These are phyloP conservation scores for Metarhizium album DNA, from an alignment of 2,329 filamentous ascomycete species.

Conservation along the genomic window DNA sequence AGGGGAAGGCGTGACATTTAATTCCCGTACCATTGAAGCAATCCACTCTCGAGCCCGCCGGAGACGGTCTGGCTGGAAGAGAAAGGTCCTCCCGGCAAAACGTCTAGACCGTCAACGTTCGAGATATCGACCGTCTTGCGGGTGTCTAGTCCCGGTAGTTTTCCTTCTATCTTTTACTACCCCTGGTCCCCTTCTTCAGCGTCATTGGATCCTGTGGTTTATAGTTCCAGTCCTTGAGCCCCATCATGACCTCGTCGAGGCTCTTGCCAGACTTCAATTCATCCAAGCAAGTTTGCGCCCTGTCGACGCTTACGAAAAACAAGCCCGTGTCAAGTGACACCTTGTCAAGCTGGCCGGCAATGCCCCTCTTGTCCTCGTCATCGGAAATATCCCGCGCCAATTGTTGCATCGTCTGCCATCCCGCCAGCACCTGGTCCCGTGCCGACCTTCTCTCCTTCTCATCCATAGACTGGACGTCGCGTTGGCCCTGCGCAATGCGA, in stretches of 20 bases:
- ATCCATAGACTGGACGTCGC: slow-evolving; percentile 28
- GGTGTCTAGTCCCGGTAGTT: too few species aligned
- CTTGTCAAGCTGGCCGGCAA: slow-evolving; percentile 24
- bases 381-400: slow-evolving; percentile 17
- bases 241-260: slow-evolving; percentile 14
- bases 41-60: slow-evolving; percentile 54
- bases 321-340: slow-evolving; percentile 16
- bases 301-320: slow-evolving; percentile 38
- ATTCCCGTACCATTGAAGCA: slow-evolving; percentile 35
- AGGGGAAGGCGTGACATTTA: too few species aligned
- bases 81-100: slow-evolving; percentile 36
- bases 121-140: too few species aligned
- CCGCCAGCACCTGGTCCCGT: slow-evolving; percentile 17
- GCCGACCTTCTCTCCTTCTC: slow-evolving; percentile 19
- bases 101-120: too few species aligned
- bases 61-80: slow-evolving; percentile 48
- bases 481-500: slow-evolving; percentile 47
- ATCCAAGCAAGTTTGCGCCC: slow-evolving; percentile 33
- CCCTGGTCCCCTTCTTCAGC: slow-evolving; percentile 7
- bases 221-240: slow-evolving; percentile 5
- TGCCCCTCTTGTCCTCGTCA: slow-evolving; percentile 26
- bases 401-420: slow-evolving; percentile 22
- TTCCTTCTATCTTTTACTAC: slow-evolving; percentile 19
- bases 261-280: slow-evolving; percentile 33
- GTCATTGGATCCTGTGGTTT: slow-evolving; percentile 6